Evolutionary conservation across 2,329 filamentous ascomycete genomes (phyloP).

Genomic region (Colletotrichum sp.): DNA sequence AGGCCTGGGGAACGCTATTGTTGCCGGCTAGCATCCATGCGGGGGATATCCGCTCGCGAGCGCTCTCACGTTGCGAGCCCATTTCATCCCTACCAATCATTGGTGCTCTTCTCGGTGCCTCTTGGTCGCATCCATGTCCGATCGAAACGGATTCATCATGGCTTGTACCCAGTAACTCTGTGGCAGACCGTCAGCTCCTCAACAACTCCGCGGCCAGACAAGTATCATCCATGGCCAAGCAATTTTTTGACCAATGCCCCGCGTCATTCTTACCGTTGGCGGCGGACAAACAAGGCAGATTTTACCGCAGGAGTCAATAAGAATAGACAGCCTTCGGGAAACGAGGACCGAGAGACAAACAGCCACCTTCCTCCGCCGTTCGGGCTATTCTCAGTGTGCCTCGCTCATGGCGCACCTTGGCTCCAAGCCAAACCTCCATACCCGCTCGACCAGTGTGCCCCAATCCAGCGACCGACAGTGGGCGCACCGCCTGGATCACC

Average conservation of each 20-base stretch:
- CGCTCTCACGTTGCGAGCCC: neutral
- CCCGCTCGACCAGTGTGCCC: neutral
- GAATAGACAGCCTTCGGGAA: neutral
- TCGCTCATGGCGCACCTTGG: constrained; percentile 17
- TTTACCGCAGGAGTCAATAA: neutral
- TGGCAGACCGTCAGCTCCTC: neutral
- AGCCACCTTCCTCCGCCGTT: neutral
- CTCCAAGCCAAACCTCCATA: neutral
- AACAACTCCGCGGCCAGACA: constrained; percentile 1
- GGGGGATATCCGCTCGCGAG: constrained; percentile 16
- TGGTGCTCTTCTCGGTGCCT: neutral
- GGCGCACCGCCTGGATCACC: constrained; percentile 4
- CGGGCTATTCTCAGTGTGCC: constrained; percentile 4
- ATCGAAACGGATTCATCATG: constrained; percentile 9
- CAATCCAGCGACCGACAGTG: constrained; percentile 1
- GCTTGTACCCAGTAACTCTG: neutral
- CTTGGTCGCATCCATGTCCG: constrained; percentile 12
- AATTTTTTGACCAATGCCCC: neutral
- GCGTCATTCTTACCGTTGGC: neutral
- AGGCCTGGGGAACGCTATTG: constrained; percentile 6
- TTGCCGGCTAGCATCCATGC: constrained; percentile 11
- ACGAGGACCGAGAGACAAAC: neutral
- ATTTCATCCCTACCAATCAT: neutral
- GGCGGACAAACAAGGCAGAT: neutral
- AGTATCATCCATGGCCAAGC: constrained; percentile 7